phyloP scores from a whole-genome alignment of 1,284 basidiomycete species.

The Prillingera fragicola region DNA sequence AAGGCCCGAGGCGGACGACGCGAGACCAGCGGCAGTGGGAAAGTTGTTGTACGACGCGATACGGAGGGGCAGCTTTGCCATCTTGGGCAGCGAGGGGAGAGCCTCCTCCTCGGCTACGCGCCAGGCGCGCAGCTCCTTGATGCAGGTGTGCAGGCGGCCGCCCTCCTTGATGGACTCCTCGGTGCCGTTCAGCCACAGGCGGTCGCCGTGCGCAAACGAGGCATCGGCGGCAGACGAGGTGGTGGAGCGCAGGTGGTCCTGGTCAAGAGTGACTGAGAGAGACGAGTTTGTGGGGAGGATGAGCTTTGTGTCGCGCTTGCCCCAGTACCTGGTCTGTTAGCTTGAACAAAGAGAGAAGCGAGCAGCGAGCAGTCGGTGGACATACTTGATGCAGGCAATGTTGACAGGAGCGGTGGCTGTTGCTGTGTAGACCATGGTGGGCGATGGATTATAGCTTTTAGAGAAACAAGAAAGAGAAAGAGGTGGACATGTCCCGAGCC shows the following conservation, averaged over 20 bases:
- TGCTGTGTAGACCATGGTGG: slow-evolving; percentile 61
- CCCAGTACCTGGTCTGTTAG: slow-evolving; percentile 76
- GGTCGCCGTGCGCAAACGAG: slow-evolving; percentile 62
- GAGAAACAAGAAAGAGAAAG: background rate
- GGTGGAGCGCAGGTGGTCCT: slow-evolving; percentile 90
- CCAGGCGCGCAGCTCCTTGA: slow-evolving; percentile 77
- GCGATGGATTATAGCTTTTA: background rate
- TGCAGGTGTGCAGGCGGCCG: slow-evolving; percentile 77
- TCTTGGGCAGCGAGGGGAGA: slow-evolving; percentile 61
- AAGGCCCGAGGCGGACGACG: slow-evolving; percentile 94
- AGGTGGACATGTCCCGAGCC: background rate
- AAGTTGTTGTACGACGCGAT: slow-evolving; percentile 98
- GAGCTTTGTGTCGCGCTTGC: slow-evolving; percentile 90
- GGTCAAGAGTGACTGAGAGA: slow-evolving; percentile 91
- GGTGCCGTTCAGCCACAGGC: slow-evolving; percentile 89
- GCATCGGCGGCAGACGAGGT: slow-evolving; percentile 85
- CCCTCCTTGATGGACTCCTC: slow-evolving; percentile 81
- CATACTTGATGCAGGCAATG: slow-evolving; percentile 92
- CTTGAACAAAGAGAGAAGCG: background rate
- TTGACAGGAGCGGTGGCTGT: slow-evolving; percentile 92
- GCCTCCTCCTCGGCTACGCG: slow-evolving; percentile 69
- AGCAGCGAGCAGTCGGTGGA: slow-evolving; percentile 4
- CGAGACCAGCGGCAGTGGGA: slow-evolving; percentile 95
- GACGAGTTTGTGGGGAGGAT: slow-evolving; percentile 98
- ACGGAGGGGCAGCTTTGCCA: slow-evolving; percentile 66